Conservation (phyloP, 495 filamentous ascomycete species). For the Niebla homalea region DNA sequence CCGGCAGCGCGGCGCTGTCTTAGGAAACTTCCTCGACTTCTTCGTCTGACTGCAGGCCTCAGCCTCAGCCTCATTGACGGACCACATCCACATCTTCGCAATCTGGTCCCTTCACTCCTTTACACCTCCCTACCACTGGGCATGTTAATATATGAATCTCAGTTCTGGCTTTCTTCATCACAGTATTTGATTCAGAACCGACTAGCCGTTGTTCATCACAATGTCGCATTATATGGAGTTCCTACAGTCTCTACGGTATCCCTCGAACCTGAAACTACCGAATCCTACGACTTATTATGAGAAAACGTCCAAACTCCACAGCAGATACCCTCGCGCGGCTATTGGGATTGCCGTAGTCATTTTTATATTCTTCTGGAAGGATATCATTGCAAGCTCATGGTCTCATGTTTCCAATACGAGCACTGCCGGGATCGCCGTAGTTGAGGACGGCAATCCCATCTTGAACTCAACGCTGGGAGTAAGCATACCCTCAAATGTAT, state of each 20-base stretch:
- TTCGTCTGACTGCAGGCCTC: too few species aligned
- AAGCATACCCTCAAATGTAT: background rate
- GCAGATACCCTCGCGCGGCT: background rate
- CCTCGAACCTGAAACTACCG: constrained; percentile 1
- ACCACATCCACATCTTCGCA: too few species aligned
- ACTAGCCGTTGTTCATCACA: too few species aligned
- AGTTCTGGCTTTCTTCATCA: too few species aligned
- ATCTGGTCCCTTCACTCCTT: too few species aligned
- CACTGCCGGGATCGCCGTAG: background rate
- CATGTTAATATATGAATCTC: too few species aligned
- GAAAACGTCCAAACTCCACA: constrained; percentile 2
- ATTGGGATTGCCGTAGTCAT: constrained; percentile 3
- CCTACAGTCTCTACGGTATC: background rate
- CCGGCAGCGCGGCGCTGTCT: too few species aligned
- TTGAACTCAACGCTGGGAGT: constrained; percentile 11
- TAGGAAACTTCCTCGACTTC: too few species aligned
- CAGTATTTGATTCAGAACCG: too few species aligned
- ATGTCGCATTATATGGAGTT: too few species aligned
- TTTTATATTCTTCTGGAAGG: constrained; percentile 10
- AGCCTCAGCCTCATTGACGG: too few species aligned
- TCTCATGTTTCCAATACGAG: constrained; percentile 1
- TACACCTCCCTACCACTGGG: too few species aligned
- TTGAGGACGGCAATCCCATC: constrained; percentile 7
- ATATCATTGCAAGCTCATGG: constrained; percentile 3
- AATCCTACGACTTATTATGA: constrained; percentile 1